phyloP scores from a whole-genome alignment of 2,329 filamentous ascomycete species.

The Curvularia sp. region DNA sequence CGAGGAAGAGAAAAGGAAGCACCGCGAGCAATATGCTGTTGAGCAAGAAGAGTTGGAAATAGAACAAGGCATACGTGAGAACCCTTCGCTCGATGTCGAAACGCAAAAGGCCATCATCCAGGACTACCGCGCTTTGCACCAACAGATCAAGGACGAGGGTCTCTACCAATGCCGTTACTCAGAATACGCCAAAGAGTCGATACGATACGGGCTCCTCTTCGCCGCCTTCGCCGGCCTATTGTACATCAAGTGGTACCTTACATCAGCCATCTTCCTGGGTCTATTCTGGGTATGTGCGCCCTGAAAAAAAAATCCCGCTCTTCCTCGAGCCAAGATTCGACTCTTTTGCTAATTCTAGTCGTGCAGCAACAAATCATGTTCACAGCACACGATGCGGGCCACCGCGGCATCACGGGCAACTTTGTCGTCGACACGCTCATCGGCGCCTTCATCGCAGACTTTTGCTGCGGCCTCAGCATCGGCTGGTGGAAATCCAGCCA shows the following conservation, averaged over 20 bases:
- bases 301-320: too few species aligned
- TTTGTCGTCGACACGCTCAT: slow-evolving; percentile 67
- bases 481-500: slow-evolving; percentile 75
- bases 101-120: slow-evolving; percentile 63
- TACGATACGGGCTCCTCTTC: slow-evolving; percentile 64
- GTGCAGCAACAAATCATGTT: slow-evolving; percentile 72
- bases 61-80: slow-evolving; percentile 44
- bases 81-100: slow-evolving; percentile 61
- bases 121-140: slow-evolving; percentile 65
- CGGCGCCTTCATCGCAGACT: slow-evolving; percentile 69
- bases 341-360: slow-evolving; percentile 18
- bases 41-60: slow-evolving; percentile 50
- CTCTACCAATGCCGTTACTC: slow-evolving; percentile 66
- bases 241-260: slow-evolving; percentile 62
- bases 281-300: slow-evolving; percentile 63
- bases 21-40: slow-evolving; percentile 44
- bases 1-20: slow-evolving; percentile 26
- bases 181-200: slow-evolving; percentile 65
- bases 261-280: slow-evolving; percentile 66
- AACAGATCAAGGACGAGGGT: slow-evolving; percentile 62
- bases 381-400: slow-evolving; percentile 70
- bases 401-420: slow-evolving; percentile 67
- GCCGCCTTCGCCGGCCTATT: slow-evolving; percentile 57
- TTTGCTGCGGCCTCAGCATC: slow-evolving; percentile 70
- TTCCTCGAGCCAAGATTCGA: too few species aligned